Percentiles rank a stretch among this genome's conserved stretches.
These are phyloP conservation scores for Tolypocladium paradoxum DNA, from an alignment of 2,329 filamentous ascomycete genomes.

Conservation along the genomic window DNA sequence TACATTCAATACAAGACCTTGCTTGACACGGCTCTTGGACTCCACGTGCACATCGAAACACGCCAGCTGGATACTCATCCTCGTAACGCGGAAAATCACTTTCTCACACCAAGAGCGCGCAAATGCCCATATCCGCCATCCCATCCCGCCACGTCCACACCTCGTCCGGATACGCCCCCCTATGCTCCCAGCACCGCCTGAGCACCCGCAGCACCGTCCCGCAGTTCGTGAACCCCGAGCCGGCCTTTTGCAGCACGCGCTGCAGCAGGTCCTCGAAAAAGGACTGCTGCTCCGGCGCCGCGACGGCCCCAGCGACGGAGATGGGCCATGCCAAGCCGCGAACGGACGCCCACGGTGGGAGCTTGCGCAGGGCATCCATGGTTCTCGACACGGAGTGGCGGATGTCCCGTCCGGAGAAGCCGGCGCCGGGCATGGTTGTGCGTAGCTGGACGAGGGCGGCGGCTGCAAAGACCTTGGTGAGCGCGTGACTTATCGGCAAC, in stretches of 20 bases:
- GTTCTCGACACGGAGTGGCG: background rate
- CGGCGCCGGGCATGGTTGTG: background rate
- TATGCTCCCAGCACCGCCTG: constrained; percentile 7
- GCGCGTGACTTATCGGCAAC: background rate
- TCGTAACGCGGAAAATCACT: background rate
- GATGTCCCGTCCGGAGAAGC: background rate
- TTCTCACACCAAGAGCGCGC: constrained; percentile 8
- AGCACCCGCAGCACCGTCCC: constrained; percentile 7
- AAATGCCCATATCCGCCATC: constrained; percentile 9
- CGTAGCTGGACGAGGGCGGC: constrained; percentile 8
- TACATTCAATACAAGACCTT: background rate
- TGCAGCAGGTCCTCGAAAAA: constrained; percentile 8
- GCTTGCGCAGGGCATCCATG: constrained; percentile 3
- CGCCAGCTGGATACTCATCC: background rate
- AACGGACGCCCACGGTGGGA: constrained; percentile 6
- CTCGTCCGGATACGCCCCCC: background rate
- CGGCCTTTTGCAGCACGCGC: constrained; percentile 1
- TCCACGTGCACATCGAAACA: background rate
- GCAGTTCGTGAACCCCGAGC: constrained; percentile 9
- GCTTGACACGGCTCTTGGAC: too few species aligned
- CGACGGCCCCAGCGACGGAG: constrained; percentile 8
- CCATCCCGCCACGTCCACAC: constrained; percentile 8
- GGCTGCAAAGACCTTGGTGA: constrained; percentile 6
- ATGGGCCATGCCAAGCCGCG: constrained; percentile 9
- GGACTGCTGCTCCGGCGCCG: constrained; percentile 3